phyloP scores from a whole-genome alignment of 2,329 filamentous ascomycete species.

The Fusarium equiseti region DNA sequence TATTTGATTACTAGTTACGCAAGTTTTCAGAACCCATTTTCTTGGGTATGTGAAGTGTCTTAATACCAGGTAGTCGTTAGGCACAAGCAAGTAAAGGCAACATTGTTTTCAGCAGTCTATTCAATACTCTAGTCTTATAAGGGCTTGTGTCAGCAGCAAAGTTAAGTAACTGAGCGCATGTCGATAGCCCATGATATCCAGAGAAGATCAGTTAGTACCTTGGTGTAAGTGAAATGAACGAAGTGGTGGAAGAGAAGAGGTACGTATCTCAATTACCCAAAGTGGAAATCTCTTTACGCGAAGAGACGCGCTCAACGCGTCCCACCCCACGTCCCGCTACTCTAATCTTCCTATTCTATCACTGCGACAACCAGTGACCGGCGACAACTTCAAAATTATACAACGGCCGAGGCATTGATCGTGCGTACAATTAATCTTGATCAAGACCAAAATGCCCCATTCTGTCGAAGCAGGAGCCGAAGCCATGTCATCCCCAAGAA shows the following conservation, averaged over 20 bases:
- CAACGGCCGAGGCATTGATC: background rate
- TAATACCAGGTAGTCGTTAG: background rate
- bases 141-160: background rate
- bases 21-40: background rate
- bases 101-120: background rate
- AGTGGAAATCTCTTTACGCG: slow-evolving; percentile 46
- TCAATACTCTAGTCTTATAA: background rate
- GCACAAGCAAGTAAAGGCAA: background rate
- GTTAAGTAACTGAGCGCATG: background rate
- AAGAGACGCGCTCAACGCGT: slow-evolving; percentile 43
- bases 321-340: slow-evolving; percentile 23
- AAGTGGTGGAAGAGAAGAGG: background rate
- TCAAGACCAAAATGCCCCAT: slow-evolving; percentile 38
- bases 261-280: slow-evolving; percentile 28
- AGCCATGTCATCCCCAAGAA: slow-evolving; percentile 45
- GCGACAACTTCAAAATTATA: slow-evolving; percentile 1
- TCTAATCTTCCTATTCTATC: slow-evolving; percentile 32
- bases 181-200: background rate
- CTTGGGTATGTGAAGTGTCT: background rate
- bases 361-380: slow-evolving; percentile 39
- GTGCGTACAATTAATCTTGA: background rate
- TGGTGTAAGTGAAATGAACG: background rate
- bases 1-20: background rate
- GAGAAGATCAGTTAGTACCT: background rate
- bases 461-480: slow-evolving; percentile 37